phyloP scores from a whole-genome alignment of 257 asterid genomes.

The Penstemon eatonii region DNA sequence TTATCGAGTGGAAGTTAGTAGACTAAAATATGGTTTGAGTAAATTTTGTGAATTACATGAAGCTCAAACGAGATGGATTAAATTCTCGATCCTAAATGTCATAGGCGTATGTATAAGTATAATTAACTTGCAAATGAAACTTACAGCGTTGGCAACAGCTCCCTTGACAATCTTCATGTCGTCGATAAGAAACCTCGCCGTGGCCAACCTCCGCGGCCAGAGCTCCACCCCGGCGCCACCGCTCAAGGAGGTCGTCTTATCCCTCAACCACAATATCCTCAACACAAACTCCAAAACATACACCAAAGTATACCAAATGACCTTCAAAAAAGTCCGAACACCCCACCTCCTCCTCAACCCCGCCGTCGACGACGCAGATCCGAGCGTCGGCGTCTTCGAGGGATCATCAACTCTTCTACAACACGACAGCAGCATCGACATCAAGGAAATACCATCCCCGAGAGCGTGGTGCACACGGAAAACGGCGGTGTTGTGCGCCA shows the following conservation, averaged over 20 bases:
- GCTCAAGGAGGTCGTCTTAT: constrained; percentile 37
- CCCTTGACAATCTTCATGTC: constrained; percentile 51
- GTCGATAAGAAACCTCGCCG: constrained; percentile 50
- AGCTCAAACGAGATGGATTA: too few relatives aligned
- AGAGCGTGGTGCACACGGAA: constrained; percentile 82
- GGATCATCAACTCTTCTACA: constrained; percentile 65
- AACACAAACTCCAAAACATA: constrained; percentile 32
- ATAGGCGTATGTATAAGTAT: too few relatives aligned
- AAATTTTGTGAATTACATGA: too few relatives aligned
- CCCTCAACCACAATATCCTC: constrained; percentile 41
- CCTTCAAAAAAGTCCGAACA: constrained; percentile 19
- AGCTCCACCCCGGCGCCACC: constrained; percentile 59
- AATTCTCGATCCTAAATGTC: too few relatives aligned
- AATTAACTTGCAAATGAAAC: constrained; percentile 3
- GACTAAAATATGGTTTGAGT: too few relatives aligned
- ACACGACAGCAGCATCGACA: constrained; percentile 66
- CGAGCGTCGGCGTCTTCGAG: constrained; percentile 39
- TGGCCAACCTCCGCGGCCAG: constrained; percentile 53
- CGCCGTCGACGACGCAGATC: constrained; percentile 28
- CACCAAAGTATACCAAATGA: constrained; percentile 41
- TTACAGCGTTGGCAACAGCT: constrained; percentile 43
- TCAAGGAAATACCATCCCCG: constrained; percentile 82
- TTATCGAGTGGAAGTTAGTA: too few relatives aligned
- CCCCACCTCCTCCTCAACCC: constrained; percentile 21
- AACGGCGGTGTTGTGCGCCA: constrained; percentile 51